Conservation (phyloP, 352 stramenopile species). For the Globisporangium lucens region DNA sequence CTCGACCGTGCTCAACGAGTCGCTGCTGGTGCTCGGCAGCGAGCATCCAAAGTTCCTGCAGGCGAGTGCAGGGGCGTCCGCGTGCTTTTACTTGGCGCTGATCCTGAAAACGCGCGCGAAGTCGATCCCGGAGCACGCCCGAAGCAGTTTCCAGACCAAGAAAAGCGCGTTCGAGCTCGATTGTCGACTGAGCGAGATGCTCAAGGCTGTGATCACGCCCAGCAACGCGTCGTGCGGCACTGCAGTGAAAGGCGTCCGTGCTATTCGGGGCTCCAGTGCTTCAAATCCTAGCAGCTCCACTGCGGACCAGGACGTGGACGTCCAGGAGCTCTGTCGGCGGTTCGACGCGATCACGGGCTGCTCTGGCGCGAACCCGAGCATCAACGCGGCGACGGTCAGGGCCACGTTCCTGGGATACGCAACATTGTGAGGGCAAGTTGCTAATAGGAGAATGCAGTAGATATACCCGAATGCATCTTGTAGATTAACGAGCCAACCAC, state of each 20-base stretch:
- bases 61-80: conserved; percentile 31
- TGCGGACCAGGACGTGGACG: conserved; percentile 12
- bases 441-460: too few relatives aligned
- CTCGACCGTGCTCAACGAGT: conserved; percentile 53
- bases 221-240: conserved; percentile 45
- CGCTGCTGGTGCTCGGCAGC: conserved; percentile 48
- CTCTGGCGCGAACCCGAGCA: conserved; percentile 8
- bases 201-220: conserved; percentile 36
- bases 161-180: conserved; percentile 45
- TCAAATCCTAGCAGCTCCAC: too few relatives aligned
- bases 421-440: neutral
- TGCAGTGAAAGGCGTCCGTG: conserved; percentile 43
- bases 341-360: conserved; percentile 41
- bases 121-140: conserved; percentile 21
- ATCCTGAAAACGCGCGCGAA: conserved; percentile 43
- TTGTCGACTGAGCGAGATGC: conserved; percentile 45
- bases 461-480: too few relatives aligned
- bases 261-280: conserved; percentile 27
- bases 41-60: conserved; percentile 60
- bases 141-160: conserved; percentile 24
- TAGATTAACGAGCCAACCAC: too few relatives aligned
- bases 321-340: conserved; percentile 27
- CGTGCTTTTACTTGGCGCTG: conserved; percentile 57
- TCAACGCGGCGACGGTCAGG: conserved; percentile 15
- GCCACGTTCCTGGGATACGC: conserved; percentile 35